phyloP scores from a whole-genome alignment of 257 asterid species.

The Solanum chiquidenum region DNA sequence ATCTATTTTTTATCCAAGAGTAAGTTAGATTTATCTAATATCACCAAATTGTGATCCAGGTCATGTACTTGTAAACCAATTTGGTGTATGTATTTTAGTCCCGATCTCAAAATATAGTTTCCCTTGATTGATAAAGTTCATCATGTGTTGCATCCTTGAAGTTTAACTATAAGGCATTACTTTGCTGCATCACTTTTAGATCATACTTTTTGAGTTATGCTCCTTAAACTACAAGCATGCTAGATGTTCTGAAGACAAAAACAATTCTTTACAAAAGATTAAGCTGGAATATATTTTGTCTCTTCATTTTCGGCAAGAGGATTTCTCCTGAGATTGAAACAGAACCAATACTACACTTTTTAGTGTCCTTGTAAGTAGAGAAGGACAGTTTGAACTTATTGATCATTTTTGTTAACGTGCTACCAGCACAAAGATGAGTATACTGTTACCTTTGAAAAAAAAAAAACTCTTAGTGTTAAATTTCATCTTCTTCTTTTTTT shows the following conservation, averaged over 20 bases:
- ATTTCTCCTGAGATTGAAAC: not conserved
- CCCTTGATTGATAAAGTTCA: not conserved
- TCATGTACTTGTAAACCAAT: not conserved
- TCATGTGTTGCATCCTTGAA: not conserved
- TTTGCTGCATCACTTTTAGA: not conserved
- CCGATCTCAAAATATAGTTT: not conserved
- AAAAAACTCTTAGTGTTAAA: not conserved
- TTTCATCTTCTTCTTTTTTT: not conserved
- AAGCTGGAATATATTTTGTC: not conserved
- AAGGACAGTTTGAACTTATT: not conserved
- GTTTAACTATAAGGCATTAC: not conserved
- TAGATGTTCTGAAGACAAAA: not conserved
- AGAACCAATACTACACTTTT: not conserved
- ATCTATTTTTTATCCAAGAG: too few relatives aligned
- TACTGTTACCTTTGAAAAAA: not conserved
- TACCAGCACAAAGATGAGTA: not conserved
- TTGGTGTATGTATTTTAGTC: not conserved
- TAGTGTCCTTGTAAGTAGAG: not conserved
- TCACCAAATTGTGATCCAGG: not conserved
- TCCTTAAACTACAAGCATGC: not conserved
- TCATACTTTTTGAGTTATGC: not conserved
- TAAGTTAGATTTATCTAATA: too few relatives aligned
- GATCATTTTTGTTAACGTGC: not conserved
- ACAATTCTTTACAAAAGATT: not conserved
- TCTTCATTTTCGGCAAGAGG: not conserved